Evolutionary conservation across 2,329 filamentous ascomycete species (phyloP).

Genomic region (Neurospora crassa): DNA sequence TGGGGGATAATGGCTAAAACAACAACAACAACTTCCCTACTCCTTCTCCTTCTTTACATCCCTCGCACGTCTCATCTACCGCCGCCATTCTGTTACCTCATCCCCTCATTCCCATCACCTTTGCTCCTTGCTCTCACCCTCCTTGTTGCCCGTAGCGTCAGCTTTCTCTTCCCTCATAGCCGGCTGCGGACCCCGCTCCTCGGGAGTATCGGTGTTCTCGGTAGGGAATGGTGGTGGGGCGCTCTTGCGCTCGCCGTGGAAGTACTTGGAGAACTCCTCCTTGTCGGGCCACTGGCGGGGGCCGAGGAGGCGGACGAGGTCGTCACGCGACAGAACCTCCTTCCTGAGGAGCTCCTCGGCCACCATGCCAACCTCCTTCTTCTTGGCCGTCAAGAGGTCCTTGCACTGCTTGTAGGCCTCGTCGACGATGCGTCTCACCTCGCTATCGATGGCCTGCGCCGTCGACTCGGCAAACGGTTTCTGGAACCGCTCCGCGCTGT

Average conservation of each 20-base stretch:
- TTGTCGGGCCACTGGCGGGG: conserved; percentile 75
- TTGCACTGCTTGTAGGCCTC: conserved; percentile 88
- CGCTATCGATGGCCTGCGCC: conserved; percentile 80
- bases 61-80: not conserved
- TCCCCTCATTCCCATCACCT: not conserved
- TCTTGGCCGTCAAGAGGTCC: conserved; percentile 74
- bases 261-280: conserved; percentile 92
- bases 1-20: not conserved
- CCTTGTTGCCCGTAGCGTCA: conserved; percentile 1
- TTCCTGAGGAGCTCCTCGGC: conserved; percentile 89
- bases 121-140: not conserved
- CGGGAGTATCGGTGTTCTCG: conserved; percentile 32
- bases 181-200: conserved; percentile 11
- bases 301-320: conserved; percentile 82
- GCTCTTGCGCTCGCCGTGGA: conserved; percentile 48
- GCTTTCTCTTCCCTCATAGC: conserved; percentile 7
- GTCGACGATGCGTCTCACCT: conserved; percentile 86
- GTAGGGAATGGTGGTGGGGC: conserved; percentile 47
- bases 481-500: conserved; percentile 69
- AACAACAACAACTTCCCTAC: not conserved
- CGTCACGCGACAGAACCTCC: conserved; percentile 84
- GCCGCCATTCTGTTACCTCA: not conserved
- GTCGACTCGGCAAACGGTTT: conserved; percentile 97
- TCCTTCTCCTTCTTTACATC: not conserved
- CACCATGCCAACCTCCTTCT: conserved; percentile 77